Conservation (phyloP, 2,329 filamentous ascomycete genomes). For the Microsporum audouinii region DNA sequence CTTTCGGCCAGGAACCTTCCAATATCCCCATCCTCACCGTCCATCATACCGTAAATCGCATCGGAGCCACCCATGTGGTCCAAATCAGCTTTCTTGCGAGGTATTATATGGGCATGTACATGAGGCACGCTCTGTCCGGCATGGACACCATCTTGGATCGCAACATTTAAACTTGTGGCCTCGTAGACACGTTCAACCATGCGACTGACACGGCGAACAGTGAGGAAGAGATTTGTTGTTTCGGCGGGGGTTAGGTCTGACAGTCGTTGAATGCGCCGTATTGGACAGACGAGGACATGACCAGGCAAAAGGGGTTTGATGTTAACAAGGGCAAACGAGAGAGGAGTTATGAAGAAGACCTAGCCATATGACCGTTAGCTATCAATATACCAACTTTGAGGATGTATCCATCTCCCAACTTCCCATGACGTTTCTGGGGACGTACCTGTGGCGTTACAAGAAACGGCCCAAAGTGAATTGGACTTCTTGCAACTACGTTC, state of each 20-base stretch:
- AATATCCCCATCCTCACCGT: constrained; percentile 74
- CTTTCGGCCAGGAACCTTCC: constrained; percentile 56
- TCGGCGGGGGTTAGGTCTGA: constrained; percentile 61
- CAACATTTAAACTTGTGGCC: constrained; percentile 76
- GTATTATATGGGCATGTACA: constrained; percentile 86
- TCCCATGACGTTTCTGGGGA: neutral
- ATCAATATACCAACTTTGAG: neutral
- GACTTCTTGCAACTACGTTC: constrained; percentile 18
- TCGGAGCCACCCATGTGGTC: constrained; percentile 52
- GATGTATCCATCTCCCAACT: neutral
- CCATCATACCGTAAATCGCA: constrained; percentile 70
- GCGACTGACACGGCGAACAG: constrained; percentile 68
- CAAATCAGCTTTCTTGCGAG: constrained; percentile 50
- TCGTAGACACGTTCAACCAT: constrained; percentile 55
- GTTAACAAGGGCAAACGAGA: constrained; percentile 84
- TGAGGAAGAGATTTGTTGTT: constrained; percentile 73
- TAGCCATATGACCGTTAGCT: constrained; percentile 27
- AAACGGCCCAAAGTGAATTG: constrained; percentile 62
- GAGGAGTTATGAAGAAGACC: constrained; percentile 74
- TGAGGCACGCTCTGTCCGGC: constrained; percentile 91
- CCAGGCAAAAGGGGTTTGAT: constrained; percentile 88
- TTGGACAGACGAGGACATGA: constrained; percentile 81
- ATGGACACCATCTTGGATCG: constrained; percentile 82
- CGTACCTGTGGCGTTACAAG: constrained; percentile 62
- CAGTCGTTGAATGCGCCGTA: constrained; percentile 56